Percentiles rank a stretch among this genome's conserved stretches.
Conservation (phyloP, 1,139 yeast species). For the Pichia sp. region DNA sequence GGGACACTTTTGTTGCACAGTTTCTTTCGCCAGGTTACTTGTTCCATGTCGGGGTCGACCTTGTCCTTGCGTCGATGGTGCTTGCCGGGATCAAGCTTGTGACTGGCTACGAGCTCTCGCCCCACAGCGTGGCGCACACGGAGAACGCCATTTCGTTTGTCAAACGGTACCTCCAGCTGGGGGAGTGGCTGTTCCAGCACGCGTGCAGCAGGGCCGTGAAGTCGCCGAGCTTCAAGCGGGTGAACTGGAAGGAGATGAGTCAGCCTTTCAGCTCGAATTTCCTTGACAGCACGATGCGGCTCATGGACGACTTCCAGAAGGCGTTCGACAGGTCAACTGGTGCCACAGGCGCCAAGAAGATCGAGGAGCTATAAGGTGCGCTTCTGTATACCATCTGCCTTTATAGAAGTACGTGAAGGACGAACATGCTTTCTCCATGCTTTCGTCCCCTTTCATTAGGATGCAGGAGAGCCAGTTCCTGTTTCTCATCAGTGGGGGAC, state of each 20-base stretch:
- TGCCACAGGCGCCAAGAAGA: not conserved
- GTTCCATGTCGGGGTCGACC: constrained; percentile 54
- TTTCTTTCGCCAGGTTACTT: constrained; percentile 40
- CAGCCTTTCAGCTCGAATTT: constrained; percentile 12
- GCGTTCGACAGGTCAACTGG: constrained; percentile 4
- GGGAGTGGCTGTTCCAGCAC: constrained; percentile 26
- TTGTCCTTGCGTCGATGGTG: constrained; percentile 56
- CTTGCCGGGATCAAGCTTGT: constrained; percentile 63
- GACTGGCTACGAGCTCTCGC: constrained; percentile 47
- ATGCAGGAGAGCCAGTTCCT: constrained; percentile 9
- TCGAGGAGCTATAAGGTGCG: not conserved
- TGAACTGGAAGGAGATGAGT: constrained; percentile 14
- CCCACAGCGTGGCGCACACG: constrained; percentile 40
- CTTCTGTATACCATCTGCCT: too few species aligned
- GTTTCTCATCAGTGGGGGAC: constrained; percentile 18
- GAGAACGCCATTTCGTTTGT: constrained; percentile 54
- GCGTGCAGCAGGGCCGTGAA: constrained; percentile 14
- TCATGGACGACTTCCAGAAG: constrained; percentile 15
- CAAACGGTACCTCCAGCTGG: constrained; percentile 39
- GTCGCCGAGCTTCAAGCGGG: constrained; percentile 12
- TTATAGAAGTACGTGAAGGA: not conserved
- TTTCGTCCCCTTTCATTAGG: constrained; percentile 12
- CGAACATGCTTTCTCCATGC: not conserved
- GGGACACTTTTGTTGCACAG: not conserved
- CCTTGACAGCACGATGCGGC: constrained; percentile 9